These are phyloP conservation scores for Acacia acuminata DNA, from an alignment of 306 rosid species.

Conservation along the genomic window DNA sequence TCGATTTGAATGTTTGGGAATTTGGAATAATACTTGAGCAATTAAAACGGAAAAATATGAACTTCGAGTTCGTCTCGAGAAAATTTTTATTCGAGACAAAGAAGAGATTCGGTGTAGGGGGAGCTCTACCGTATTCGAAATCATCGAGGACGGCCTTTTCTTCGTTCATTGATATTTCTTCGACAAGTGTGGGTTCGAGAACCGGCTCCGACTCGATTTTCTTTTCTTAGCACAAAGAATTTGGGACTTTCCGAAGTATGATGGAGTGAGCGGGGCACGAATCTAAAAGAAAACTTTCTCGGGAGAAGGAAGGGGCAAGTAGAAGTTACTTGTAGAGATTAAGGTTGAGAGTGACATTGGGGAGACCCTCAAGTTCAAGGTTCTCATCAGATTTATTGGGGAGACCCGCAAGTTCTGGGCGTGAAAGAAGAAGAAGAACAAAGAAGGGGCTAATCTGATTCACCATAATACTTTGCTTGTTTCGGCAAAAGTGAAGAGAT, in stretches of 20 bases:
- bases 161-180: conserved; percentile 57
- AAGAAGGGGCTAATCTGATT: too few species aligned
- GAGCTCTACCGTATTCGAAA: conserved; percentile 30
- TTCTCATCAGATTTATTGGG: conserved; percentile 25
- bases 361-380: conserved; percentile 31
- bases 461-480: too few species aligned
- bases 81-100: not conserved
- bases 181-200: conserved; percentile 54
- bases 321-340: conserved; percentile 24
- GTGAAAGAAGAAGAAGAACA: too few species aligned
- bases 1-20: not conserved
- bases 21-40: not conserved
- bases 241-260: conserved; percentile 25
- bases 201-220: conserved; percentile 59
- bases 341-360: conserved; percentile 29
- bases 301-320: conserved; percentile 20
- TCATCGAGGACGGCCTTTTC: conserved; percentile 35
- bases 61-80: not conserved
- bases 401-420: too few species aligned
- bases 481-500: too few species aligned
- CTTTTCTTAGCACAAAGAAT: conserved; percentile 43
- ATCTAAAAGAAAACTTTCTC: conserved; percentile 21
- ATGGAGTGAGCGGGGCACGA: conserved; percentile 30
- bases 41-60: not conserved
- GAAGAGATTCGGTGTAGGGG: conserved; percentile 1